Evolutionary conservation across 2,329 filamentous ascomycete genomes (phyloP).

Genomic region (Aspergillus sp.): DNA sequence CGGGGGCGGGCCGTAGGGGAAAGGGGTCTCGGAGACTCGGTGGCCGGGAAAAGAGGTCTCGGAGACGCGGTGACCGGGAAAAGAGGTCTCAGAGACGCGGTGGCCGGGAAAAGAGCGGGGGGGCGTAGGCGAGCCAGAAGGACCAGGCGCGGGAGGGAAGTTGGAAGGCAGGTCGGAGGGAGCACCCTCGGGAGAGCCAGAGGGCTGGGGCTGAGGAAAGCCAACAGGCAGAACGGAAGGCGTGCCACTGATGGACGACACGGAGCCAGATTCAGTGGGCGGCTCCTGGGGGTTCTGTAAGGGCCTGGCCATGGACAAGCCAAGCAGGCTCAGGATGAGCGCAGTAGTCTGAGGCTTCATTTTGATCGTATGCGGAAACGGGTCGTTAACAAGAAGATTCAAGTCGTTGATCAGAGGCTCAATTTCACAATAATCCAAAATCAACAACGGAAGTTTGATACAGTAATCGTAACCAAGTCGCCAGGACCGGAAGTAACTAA

Average conservation of each 20-base stretch:
- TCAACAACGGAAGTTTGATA: not conserved
- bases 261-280: not conserved
- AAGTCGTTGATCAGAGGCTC: not conserved
- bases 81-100: not conserved
- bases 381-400: not conserved
- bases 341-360: slow-evolving; percentile 1
- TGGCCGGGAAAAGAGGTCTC: too few relatives aligned
- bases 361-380: not conserved
- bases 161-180: slow-evolving; percentile 3
- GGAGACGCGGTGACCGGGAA: too few relatives aligned
- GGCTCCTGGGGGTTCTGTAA: not conserved
- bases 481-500: not conserved
- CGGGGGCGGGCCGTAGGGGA: not conserved
- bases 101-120: not conserved
- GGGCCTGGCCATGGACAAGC: not conserved
- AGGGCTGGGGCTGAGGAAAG: not conserved
- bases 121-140: not conserved
- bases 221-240: not conserved
- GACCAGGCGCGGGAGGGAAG: slow-evolving; percentile 1
- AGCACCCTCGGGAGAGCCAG: slow-evolving; percentile 2
- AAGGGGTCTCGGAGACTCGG: too few relatives aligned
- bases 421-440: too few relatives aligned
- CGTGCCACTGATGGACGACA: not conserved
- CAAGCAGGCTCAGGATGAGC: not conserved
- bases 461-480: not conserved